phyloP scores from a whole-genome alignment of 768 basidiomycete species.

The Fomitopsis pulvina region DNA sequence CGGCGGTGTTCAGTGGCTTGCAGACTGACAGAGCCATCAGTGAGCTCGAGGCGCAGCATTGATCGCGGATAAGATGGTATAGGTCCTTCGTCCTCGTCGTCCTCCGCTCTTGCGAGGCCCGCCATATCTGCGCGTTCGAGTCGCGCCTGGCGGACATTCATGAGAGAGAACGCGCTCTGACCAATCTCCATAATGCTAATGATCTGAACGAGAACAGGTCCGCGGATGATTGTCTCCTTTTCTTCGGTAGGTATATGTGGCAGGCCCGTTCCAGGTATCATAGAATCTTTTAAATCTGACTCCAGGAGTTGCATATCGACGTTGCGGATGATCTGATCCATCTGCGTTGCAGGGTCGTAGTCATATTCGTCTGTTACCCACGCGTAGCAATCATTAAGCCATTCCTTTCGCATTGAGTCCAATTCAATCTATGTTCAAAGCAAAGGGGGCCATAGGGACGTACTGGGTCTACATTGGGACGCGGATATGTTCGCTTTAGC shows the following conservation, averaged over 20 bases:
- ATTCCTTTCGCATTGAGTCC: conserved; percentile 46
- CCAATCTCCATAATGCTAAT: conserved; percentile 78
- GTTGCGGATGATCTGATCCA: conserved; percentile 44
- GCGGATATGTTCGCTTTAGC: conserved; percentile 49
- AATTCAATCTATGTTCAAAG: not conserved
- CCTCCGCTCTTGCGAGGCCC: conserved; percentile 39
- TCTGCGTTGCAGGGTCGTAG: conserved; percentile 40
- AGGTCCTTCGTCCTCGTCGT: conserved; percentile 52
- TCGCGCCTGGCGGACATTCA: conserved; percentile 61
- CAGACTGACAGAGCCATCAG: conserved; percentile 66
- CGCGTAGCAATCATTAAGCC: conserved; percentile 66
- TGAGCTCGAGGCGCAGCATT: conserved; percentile 70
- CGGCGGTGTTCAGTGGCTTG: conserved; percentile 75
- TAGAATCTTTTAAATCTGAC: conserved; percentile 70
- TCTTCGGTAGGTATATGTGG: conserved; percentile 35
- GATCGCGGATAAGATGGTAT: conserved; percentile 78
- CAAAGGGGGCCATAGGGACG: conserved; percentile 13
- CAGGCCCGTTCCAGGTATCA: conserved; percentile 63
- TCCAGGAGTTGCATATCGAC: conserved; percentile 64
- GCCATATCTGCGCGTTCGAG: conserved; percentile 48
- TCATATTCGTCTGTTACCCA: conserved; percentile 50
- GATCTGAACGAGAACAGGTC: conserved; percentile 72
- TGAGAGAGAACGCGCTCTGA: conserved; percentile 72
- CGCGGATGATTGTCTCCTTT: conserved; percentile 30
- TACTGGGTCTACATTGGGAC: conserved; percentile 59